phyloP scores from a whole-genome alignment of 2,329 filamentous ascomycete genomes.

The Diaporthe australafricana region DNA sequence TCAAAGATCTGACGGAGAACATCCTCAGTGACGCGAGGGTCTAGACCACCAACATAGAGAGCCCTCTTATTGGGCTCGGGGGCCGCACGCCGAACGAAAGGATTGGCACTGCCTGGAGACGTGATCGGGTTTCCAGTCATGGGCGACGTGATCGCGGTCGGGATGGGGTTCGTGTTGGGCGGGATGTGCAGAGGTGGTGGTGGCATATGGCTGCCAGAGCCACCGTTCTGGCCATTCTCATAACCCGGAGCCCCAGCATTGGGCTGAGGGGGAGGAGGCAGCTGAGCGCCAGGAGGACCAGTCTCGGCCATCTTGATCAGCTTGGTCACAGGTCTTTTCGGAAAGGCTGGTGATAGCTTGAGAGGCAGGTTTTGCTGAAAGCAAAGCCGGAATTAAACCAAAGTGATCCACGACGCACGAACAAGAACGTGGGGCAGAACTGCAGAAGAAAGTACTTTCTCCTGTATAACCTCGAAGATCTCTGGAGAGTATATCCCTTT shows the following conservation, averaged over 20 bases:
- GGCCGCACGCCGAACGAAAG: conserved; percentile 88
- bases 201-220: conserved; percentile 83
- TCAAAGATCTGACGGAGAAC: conserved; percentile 98
- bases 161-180: conserved; percentile 95
- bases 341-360: conserved; percentile 10
- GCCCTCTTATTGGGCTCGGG: conserved; percentile 99
- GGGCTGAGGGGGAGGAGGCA: conserved; percentile 76
- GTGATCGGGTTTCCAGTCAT: conserved; percentile 79
- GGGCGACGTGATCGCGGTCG: conserved; percentile 90
- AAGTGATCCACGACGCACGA: conserved; percentile 20
- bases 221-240: conserved; percentile 74
- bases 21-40: conserved; percentile 95
- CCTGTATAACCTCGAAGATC: conserved; percentile 13
- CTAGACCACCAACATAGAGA: conserved; percentile 93
- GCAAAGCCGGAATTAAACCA: conserved; percentile 11
- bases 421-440: conserved; percentile 22
- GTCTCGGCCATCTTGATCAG: conserved; percentile 79
- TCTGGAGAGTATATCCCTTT: conserved; percentile 30
- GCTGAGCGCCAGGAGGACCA: conserved; percentile 72
- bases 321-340: conserved; percentile 15
- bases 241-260: conserved; percentile 81
- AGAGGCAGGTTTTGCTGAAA: conserved; percentile 20
- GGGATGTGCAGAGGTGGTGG: conserved; percentile 94
- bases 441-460: conserved; percentile 28
- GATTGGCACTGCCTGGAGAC: conserved; percentile 85